Evolutionary conservation across 176 grass and related monocot species (phyloP).

Genomic region (Zoysia pacifica): DNA sequence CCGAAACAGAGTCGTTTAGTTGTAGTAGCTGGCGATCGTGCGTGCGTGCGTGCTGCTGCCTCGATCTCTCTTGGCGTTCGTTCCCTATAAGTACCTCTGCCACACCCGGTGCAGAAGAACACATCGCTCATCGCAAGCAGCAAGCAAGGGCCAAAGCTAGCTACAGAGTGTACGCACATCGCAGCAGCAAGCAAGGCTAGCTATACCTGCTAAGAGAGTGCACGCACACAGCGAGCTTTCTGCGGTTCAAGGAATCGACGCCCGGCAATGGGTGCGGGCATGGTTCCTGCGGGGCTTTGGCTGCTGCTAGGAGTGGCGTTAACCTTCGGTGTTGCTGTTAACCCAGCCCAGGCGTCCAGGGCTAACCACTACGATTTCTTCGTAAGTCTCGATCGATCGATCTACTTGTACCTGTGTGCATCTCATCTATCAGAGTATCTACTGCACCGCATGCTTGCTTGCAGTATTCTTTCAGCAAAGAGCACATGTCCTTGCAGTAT

Average conservation of each 20-base stretch:
- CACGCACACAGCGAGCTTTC: neutral
- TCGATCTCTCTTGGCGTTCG: too few relatives aligned
- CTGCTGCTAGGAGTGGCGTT: conserved; percentile 24
- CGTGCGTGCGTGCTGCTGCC: neutral
- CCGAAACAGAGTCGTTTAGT: neutral
- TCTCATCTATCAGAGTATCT: neutral
- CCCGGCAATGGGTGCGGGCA: conserved; percentile 27
- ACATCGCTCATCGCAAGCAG: neutral
- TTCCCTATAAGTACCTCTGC: conserved; percentile 4
- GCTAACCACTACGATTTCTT: conserved; percentile 41
- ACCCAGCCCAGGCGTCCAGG: conserved; percentile 22
- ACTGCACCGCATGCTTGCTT: neutral
- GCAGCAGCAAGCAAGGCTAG: neutral
- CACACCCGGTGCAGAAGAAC: neutral
- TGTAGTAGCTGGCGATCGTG: too few relatives aligned
- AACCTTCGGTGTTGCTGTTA: conserved; percentile 20
- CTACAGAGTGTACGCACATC: too few relatives aligned
- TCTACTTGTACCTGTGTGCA: neutral
- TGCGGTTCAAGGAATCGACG: neutral
- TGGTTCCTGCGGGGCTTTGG: conserved; percentile 23
- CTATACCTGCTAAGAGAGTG: neutral
- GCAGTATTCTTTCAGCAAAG: neutral
- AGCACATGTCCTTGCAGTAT: neutral
- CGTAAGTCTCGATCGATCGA: conserved; percentile 29
- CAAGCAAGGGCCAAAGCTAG: neutral